Base-by-base conservation (phyloP, 148 eudicot species). In the Amaranthus hypochondriacus region DNA sequence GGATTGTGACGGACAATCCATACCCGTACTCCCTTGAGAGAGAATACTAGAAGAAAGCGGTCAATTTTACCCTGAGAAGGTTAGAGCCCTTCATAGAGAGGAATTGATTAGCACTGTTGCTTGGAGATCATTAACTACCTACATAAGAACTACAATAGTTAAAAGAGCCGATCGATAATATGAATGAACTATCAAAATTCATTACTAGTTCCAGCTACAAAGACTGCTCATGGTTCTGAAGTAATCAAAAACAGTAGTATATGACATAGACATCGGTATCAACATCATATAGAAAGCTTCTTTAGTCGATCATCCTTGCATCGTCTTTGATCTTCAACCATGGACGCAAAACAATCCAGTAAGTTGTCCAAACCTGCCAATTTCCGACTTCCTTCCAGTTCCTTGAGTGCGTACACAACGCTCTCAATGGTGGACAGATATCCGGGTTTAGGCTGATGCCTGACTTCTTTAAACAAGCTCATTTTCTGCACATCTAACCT, bases 401-500 rank as follows among this genome's bases (percentile, higher is more conserved):
- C 96, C 81, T 87, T 73, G 11, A 93, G 74, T 6, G 96, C 90
- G 60, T 89, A 87, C 14, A 90, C 92, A 76, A 89, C 85, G 82
- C 98, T 93, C 80, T 93, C 98, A 51, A 93, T 82, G 14, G 98
- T 89, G 58, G 98, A 93, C 87, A 93, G 75, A 76, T 66, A 93
- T 14, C 89, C 90, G 4, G 86, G 86, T 69, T 76, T 89, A 2
- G 98, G 98, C 81, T 93, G 89, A n/a, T 18, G 76, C 81, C 98
- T 86, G 49, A 93, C 98, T 75, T 93, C 98, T 42, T 83, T 65
- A 75, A 84, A 90, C 87, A 93, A 77, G 75, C 98, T 93, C 85
- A 60, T 9, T 72, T 85, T 87, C 59, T 86, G 89, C 51, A 86
- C 51, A 79, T 90, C 89, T 80, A 93, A 76, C 81, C 78, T 87